A percentile compares a stretch with the other conserved stretches of the same genome.
Evolutionary conservation across 1,284 basidiomycete species (phyloP).

Genomic region (Tilletia indica): DNA sequence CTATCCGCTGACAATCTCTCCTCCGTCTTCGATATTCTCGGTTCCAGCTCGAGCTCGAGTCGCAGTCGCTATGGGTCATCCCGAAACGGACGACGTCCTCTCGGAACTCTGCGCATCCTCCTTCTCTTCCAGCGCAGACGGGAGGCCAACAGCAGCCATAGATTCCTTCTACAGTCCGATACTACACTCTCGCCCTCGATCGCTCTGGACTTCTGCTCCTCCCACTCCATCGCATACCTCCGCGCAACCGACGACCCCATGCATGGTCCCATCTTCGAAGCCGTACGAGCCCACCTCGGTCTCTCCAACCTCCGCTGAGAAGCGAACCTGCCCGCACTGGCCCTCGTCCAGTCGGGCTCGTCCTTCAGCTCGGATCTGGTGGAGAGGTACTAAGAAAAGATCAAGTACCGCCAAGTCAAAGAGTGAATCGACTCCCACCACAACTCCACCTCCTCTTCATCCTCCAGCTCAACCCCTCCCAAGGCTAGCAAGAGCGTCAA

Average conservation of each 20-base stretch:
- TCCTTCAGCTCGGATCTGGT: too few relatives aligned
- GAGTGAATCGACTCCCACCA: too few relatives aligned
- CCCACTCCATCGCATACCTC: conserved; percentile 42
- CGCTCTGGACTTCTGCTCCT: conserved; percentile 49
- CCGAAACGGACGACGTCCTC: conserved; percentile 11
- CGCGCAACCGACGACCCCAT: conserved; percentile 31
- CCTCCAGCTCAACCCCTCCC: too few relatives aligned
- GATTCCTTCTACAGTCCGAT: neutral
- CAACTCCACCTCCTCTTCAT: too few relatives aligned
- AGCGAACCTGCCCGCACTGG: conserved; percentile 39
- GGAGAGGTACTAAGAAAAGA: too few relatives aligned
- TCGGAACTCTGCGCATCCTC: neutral
- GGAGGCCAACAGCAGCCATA: neutral
- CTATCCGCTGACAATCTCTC: conserved; percentile 31
- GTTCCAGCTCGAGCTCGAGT: conserved; percentile 29
- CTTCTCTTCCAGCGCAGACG: neutral
- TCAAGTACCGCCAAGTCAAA: too few relatives aligned
- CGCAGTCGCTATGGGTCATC: conserved; percentile 23
- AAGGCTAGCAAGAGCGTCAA: too few relatives aligned
- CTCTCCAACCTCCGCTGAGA: conserved; percentile 31
- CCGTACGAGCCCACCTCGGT: conserved; percentile 38
- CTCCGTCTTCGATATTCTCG: conserved; percentile 28
- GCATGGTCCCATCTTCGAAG: conserved; percentile 34
- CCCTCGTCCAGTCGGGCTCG: conserved; percentile 25
- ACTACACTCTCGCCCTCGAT: conserved; percentile 24